These are phyloP conservation scores for Globisporangium alternatum DNA, from an alignment of 352 stramenopile genomes.

Conservation along the genomic window DNA sequence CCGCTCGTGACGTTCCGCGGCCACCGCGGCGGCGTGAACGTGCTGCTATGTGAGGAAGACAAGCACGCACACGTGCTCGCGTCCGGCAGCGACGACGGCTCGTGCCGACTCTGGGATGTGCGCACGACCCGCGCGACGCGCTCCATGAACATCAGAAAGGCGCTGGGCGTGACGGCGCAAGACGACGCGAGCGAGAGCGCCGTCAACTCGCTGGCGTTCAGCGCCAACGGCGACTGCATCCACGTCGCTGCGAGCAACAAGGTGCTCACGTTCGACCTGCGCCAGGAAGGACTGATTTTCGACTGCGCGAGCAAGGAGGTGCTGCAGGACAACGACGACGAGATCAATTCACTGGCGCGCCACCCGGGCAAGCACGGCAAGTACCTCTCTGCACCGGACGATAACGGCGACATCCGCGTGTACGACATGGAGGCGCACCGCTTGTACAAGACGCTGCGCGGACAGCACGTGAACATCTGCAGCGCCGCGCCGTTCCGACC, in stretches of 20 bases:
- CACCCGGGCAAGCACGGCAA: slow-evolving; percentile 46
- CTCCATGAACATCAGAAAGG: slow-evolving; percentile 64
- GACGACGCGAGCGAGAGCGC: slow-evolving; percentile 37
- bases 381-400: slow-evolving; percentile 62
- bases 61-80: slow-evolving; percentile 48
- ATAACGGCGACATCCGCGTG: slow-evolving; percentile 65
- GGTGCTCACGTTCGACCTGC: slow-evolving; percentile 68
- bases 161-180: slow-evolving; percentile 29
- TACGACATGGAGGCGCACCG: slow-evolving; percentile 56
- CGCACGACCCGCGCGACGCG: slow-evolving; percentile 50
- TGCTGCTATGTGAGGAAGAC: slow-evolving; percentile 54
- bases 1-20: slow-evolving; percentile 47
- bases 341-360: slow-evolving; percentile 62
- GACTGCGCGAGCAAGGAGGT: slow-evolving; percentile 47
- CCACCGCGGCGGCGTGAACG: slow-evolving; percentile 58
- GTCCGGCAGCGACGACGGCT: slow-evolving; percentile 69
- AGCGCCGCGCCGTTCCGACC: slow-evolving; percentile 64
- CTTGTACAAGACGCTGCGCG: slow-evolving; percentile 63
- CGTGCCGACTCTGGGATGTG: slow-evolving; percentile 68
- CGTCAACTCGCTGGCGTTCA: slow-evolving; percentile 70
- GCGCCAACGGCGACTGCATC: slow-evolving; percentile 35
- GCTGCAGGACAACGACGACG: slow-evolving; percentile 62
- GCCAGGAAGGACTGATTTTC: slow-evolving; percentile 52
- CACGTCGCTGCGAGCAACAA: slow-evolving; percentile 61
- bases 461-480: slow-evolving; percentile 71